Evolutionary conservation across 169 alveolate genomes (phyloP), one percentile per base, ranked within the genome.

Genomic region (Cryptosporidium ubiquitum): DNA sequence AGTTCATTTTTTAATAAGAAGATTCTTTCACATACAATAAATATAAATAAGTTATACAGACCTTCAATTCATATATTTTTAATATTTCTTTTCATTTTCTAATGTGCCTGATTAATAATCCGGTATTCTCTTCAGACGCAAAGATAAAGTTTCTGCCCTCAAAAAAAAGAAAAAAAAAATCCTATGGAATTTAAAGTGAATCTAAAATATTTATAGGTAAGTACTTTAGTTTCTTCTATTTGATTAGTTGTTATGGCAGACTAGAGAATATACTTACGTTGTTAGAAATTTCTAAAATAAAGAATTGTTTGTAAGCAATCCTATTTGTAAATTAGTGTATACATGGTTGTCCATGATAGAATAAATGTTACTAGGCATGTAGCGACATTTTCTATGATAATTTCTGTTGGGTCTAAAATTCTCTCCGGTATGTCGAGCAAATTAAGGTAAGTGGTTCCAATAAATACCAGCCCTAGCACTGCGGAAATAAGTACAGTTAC

Each of bases 401-500:
- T 49, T 61, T 79, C 89, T 23, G 79, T 79, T 7, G 89, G 89
- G n/a, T 79, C 89, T 29, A 79, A 52, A n/a, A 79, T 58, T 64
- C 89, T 79, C 31, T 79, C 89, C 5, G 89, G 89, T 14, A 79
- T 40, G 61, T 79, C 75, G 4, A 79, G 39, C n/a, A 29, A 40
- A 42, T 79, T 79, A 1, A 79, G 57, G 40, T 79, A 79, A 5
- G 47, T 40, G 47, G 40, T 58, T 12, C 89, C 89, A 42, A 79
- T 79, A n/a, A 79, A 79, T 60, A 79, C 58, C 49, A 79, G 40
- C 6, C 60, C 35, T 3, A 79, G 75, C 23, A 79, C 16, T 42
- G 89, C 66, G 14, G 89, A 79, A 61, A 58, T 60, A 61, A 79
- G 58, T 20, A 79, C 75, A 0, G 79, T 51, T 7, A 64, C 52